phyloP scores from a whole-genome alignment of 1,284 basidiomycete genomes.

The Phlebopus sp. region DNA sequence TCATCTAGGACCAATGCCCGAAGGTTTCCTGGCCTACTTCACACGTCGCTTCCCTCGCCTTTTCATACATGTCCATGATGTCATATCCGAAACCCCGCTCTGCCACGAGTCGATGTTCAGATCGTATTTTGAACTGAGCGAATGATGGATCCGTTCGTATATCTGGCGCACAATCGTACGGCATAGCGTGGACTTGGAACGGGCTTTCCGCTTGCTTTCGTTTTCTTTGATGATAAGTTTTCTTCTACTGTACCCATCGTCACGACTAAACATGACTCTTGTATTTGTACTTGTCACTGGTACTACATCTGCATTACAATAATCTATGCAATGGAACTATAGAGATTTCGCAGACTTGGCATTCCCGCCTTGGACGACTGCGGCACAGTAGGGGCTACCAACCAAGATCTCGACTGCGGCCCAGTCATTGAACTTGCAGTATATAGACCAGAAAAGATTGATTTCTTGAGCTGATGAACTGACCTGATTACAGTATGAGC shows the following conservation, averaged over 20 bases:
- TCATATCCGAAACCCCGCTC: constrained; percentile 67
- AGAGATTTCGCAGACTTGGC: background rate
- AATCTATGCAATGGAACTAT: constrained; percentile 18
- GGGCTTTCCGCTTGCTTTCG: background rate
- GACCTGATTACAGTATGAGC: no score
- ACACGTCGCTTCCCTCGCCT: constrained; percentile 87
- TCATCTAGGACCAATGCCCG: constrained; percentile 85
- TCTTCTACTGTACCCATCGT: constrained; percentile 22
- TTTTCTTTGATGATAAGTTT: constrained; percentile 6
- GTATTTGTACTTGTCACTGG: constrained; percentile 22
- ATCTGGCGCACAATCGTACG: no score
- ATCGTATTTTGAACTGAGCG: constrained; percentile 74
- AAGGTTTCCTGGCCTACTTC: constrained; percentile 92
- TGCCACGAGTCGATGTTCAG: constrained; percentile 83
- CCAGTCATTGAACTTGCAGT: no score
- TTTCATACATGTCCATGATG: constrained; percentile 89
- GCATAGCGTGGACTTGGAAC: background rate
- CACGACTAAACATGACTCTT: constrained; percentile 13
- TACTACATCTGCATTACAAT: background rate
- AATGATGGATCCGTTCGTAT: constrained; percentile 32
- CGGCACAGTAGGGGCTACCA: no score
- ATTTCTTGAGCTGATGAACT: no score
- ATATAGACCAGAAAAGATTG: no score
- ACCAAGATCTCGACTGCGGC: no score
- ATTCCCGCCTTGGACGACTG: no score